Conservation (phyloP, 768 basidiomycete species). For the Terana coerulea region DNA sequence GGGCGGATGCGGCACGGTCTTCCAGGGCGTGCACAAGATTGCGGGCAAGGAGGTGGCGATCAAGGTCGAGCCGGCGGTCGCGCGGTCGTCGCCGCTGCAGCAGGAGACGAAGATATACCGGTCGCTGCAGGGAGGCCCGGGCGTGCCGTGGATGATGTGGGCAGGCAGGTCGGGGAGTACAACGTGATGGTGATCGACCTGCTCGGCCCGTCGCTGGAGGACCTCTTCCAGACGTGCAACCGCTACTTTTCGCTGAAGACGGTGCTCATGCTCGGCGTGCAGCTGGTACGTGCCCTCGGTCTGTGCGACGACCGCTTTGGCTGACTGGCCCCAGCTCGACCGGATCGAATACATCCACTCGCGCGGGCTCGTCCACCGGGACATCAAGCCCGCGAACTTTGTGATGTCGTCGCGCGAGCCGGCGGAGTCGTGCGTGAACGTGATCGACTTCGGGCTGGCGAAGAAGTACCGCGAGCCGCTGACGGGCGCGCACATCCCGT, state of each 20-base stretch:
- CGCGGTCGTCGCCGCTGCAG: conserved; percentile 56
- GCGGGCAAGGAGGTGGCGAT: conserved; percentile 85
- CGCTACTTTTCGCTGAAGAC: conserved; percentile 94
- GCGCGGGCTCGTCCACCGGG: conserved; percentile 91
- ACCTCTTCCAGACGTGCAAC: conserved; percentile 86
- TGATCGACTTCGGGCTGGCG: conserved; percentile 86
- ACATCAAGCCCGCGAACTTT: conserved; percentile 99
- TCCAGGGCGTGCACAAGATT: conserved; percentile 72
- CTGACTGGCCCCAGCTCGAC: conserved; percentile 59
- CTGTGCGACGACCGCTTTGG: conserved; percentile 2
- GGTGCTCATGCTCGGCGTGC: conserved; percentile 89
- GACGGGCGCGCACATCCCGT: conserved; percentile 66
- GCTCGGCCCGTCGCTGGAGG: conserved; percentile 85
- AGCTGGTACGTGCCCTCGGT: conserved; percentile 60
- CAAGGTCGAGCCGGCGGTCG: conserved; percentile 68
- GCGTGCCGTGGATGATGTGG: conserved; percentile 91
- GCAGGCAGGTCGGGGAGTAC: conserved; percentile 90
- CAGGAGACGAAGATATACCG: conserved; percentile 93
- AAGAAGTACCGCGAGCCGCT: conserved; percentile 70
- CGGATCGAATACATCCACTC: conserved; percentile 97
- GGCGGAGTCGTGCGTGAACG: conserved; percentile 70
- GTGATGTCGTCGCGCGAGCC: conserved; percentile 85
- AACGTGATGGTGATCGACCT: conserved; percentile 99
- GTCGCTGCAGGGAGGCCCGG: conserved; percentile 82
- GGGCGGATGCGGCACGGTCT: conserved; percentile 79